phyloP scores from a whole-genome alignment of 805 yeast genomes.

The Lachancea cidri region DNA sequence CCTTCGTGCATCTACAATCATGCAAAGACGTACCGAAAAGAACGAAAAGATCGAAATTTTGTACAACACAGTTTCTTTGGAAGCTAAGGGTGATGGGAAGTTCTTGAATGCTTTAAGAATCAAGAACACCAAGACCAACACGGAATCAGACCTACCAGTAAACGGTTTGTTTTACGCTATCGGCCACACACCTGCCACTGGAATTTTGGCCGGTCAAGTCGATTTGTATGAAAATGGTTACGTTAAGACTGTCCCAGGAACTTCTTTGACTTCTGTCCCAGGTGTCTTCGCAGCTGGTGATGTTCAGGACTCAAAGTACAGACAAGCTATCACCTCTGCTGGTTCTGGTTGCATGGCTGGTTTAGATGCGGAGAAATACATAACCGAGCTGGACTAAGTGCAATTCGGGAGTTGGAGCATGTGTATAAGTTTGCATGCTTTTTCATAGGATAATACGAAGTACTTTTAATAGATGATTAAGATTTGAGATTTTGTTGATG shows the following conservation, averaged over 20 bases:
- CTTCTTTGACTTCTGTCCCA: conserved; percentile 75
- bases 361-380: conserved; percentile 81
- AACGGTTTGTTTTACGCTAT: conserved; percentile 96
- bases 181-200: conserved; percentile 95
- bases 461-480: background rate
- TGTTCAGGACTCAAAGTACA: conserved; percentile 92
- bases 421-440: background rate
- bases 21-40: conserved; percentile 86
- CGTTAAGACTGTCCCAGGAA: conserved; percentile 83
- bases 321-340: conserved; percentile 99
- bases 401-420: background rate
- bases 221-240: conserved; percentile 87
- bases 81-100: conserved; percentile 93
- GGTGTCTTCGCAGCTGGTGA: conserved; percentile 99
- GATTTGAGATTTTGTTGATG: too few species aligned
- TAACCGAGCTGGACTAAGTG: conserved; percentile 51
- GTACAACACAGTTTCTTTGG: conserved; percentile 78
- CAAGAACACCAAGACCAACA: conserved; percentile 67
- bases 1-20: conserved; percentile 91
- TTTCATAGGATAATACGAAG: too few species aligned
- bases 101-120: conserved; percentile 60
- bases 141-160: conserved; percentile 62
- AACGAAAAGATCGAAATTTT: conserved; percentile 88
- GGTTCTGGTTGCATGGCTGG: conserved; percentile 99
- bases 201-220: conserved; percentile 68